Evolutionary conservation across 495 filamentous ascomycete genomes (phyloP).

Genomic region (Podospora tetraspora): DNA sequence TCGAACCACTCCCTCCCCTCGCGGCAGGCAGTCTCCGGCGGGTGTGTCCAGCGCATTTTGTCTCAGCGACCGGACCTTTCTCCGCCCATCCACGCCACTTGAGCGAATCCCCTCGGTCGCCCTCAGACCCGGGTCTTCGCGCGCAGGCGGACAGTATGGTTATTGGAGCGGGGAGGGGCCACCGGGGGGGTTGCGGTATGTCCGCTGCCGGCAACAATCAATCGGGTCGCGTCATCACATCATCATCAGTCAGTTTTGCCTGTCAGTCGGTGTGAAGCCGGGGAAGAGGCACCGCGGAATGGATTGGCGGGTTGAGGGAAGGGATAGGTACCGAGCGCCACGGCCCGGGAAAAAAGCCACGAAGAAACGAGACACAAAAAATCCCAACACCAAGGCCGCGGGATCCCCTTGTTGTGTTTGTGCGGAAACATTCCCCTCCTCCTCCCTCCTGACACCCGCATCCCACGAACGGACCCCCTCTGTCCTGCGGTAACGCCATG

Average conservation of each 20-base stretch:
- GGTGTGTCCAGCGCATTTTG: neutral
- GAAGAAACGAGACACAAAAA: neutral
- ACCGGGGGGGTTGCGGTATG: neutral
- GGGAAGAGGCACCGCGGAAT: neutral
- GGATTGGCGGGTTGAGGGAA: neutral
- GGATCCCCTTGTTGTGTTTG: neutral
- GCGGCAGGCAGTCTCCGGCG: neutral
- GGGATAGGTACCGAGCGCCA: neutral
- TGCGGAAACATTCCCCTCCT: neutral
- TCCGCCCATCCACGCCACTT: neutral
- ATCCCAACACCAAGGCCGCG: neutral
- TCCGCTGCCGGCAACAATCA: neutral
- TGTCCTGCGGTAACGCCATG: too few relatives aligned
- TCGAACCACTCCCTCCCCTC: neutral
- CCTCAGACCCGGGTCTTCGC: neutral
- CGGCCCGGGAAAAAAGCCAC: neutral
- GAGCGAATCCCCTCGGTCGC: neutral
- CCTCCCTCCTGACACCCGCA: neutral
- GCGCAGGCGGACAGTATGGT: neutral
- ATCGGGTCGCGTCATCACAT: neutral
- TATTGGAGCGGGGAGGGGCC: neutral
- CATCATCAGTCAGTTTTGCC: neutral
- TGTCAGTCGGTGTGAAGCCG: neutral
- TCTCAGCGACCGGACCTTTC: neutral
- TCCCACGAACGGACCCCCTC: neutral